phyloP scores from a whole-genome alignment of 2,329 filamentous ascomycete species.

The Parastagonospora nodorum region DNA sequence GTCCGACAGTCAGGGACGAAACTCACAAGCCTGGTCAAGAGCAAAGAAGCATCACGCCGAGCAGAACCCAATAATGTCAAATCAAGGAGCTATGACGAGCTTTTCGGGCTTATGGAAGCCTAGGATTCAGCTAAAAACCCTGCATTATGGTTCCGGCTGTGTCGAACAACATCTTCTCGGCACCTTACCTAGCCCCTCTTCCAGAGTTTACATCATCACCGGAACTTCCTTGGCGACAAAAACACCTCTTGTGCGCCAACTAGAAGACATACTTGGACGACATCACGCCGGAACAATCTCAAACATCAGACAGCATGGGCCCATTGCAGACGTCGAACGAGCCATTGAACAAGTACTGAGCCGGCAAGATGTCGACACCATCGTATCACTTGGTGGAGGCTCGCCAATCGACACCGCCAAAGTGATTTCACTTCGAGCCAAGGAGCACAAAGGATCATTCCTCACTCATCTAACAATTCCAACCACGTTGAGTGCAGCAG shows the following conservation, averaged over 20 bases:
- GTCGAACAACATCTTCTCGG: neutral
- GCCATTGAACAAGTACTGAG: neutral
- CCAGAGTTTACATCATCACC: neutral
- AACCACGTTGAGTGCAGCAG: neutral
- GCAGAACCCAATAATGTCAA: neutral
- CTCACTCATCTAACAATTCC: neutral
- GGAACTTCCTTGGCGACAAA: neutral
- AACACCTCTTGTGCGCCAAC: neutral
- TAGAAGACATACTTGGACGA: neutral
- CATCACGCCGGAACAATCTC: neutral
- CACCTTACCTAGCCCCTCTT: neutral
- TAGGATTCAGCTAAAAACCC: neutral
- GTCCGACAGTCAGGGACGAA: too few species aligned
- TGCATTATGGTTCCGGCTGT: neutral
- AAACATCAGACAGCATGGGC: neutral
- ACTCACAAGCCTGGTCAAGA: too few species aligned
- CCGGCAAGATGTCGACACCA: neutral
- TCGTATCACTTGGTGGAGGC: neutral
- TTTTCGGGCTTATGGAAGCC: neutral
- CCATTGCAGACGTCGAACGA: neutral
- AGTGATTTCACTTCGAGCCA: neutral
- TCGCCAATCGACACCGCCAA: slow-evolving; percentile 1
- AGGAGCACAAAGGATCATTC: neutral
- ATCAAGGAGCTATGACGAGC: neutral
- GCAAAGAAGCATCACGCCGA: neutral